These are phyloP conservation scores for Brassica cretica DNA, from an alignment of 345 rosid species.

Conservation along the genomic window DNA sequence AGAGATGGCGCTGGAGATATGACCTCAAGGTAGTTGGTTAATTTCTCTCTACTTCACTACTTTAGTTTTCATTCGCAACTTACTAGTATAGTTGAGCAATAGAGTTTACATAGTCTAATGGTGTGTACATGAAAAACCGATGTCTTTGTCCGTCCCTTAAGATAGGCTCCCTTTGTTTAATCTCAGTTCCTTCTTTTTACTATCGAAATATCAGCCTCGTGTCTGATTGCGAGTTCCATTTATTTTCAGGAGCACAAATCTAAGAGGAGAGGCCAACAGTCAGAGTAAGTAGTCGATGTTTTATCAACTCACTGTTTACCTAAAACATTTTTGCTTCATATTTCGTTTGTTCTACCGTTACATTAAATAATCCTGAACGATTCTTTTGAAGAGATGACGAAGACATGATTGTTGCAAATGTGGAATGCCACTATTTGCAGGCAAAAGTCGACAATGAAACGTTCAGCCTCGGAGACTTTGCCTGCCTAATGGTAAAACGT, in stretches of 20 bases:
- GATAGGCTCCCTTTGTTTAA: neutral
- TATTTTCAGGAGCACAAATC: slow-evolving; percentile 57
- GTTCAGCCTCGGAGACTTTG: slow-evolving; percentile 76
- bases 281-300: slow-evolving; percentile 44
- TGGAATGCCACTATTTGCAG: slow-evolving; percentile 78
- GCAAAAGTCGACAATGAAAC: slow-evolving; percentile 57
- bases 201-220: neutral
- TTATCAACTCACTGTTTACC: slow-evolving; percentile 26
- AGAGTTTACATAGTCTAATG: slow-evolving; percentile 9
- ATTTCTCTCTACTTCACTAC: slow-evolving; percentile 14
- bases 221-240: slow-evolving; percentile 36
- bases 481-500: slow-evolving; percentile 57
- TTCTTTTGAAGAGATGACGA: slow-evolving; percentile 59
- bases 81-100: slow-evolving; percentile 11
- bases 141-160: neutral
- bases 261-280: slow-evolving; percentile 26
- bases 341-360: slow-evolving; percentile 21
- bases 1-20: slow-evolving; percentile 89
- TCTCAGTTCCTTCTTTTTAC: slow-evolving; percentile 7
- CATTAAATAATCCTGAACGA: slow-evolving; percentile 20
- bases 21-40: slow-evolving; percentile 64
- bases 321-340: slow-evolving; percentile 3
- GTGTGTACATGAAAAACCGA: neutral
- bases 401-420: slow-evolving; percentile 71
- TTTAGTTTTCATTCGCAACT: neutral